Percentiles rank a stretch among this genome's conserved stretches.
These are phyloP conservation scores for Alternaria consortialis DNA, from an alignment of 2,329 filamentous ascomycete genomes.

Conservation along the genomic window DNA sequence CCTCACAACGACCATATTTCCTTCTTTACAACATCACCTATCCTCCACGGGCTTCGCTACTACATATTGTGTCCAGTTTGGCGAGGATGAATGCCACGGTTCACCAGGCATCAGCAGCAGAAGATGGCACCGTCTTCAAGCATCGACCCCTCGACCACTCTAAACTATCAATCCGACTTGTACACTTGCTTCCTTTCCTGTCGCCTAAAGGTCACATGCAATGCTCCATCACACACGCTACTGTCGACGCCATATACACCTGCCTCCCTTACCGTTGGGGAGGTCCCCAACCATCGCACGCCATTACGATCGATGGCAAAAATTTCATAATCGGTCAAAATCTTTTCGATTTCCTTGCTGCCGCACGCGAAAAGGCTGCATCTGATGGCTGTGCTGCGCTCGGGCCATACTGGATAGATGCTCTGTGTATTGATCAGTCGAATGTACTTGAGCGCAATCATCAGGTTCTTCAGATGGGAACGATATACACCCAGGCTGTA, in stretches of 20 bases:
- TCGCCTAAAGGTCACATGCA: background rate
- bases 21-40: background rate
- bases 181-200: background rate
- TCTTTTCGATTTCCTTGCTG: conserved; percentile 15
- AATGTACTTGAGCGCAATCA: conserved; percentile 11
- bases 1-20: background rate
- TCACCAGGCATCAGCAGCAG: background rate
- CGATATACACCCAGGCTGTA: conserved; percentile 3
- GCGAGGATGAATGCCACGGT: background rate
- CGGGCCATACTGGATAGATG: conserved; percentile 18
- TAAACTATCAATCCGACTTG: conserved; percentile 1
- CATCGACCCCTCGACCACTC: background rate
- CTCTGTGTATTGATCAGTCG: conserved; percentile 16
- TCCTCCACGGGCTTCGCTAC: background rate
- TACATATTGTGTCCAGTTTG: background rate
- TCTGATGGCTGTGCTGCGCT: background rate
- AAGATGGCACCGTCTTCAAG: background rate
- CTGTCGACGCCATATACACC: background rate
- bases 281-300: conserved; percentile 19
- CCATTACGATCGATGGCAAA: conserved; percentile 12
- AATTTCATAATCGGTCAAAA: conserved; percentile 14
- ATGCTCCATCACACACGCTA: background rate
- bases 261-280: conserved; percentile 46
- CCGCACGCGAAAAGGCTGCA: background rate
- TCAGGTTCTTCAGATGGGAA: conserved; percentile 14